A percentile compares a stretch with the other conserved stretches of the same genome.
phyloP scores from a whole-genome alignment of 257 asterid genomes.

The Leonotis leonurus region DNA sequence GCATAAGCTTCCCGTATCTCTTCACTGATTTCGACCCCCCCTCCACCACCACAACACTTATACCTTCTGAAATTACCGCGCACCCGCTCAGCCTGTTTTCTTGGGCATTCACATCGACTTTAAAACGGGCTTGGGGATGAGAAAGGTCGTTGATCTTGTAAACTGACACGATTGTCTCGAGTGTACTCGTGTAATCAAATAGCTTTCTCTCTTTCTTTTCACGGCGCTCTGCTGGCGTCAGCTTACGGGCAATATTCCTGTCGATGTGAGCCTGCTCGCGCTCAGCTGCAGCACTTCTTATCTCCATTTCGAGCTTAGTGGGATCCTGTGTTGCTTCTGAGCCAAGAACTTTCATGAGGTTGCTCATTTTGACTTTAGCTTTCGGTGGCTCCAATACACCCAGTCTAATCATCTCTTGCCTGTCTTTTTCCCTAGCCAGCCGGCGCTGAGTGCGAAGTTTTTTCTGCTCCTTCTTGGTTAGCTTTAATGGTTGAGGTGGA shows the following conservation, averaged over 20 bases:
- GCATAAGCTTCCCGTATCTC: constrained; percentile 92
- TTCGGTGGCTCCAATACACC: constrained; percentile 89
- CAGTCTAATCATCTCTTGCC: constrained; percentile 89
- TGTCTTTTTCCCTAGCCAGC: constrained; percentile 73
- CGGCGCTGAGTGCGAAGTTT: constrained; percentile 88
- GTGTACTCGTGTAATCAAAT: constrained; percentile 47
- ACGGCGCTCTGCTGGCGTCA: constrained; percentile 91
- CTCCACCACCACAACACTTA: constrained; percentile 77
- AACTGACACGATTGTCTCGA: constrained; percentile 66
- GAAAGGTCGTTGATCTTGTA: constrained; percentile 81
- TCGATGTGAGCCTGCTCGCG: constrained; percentile 97
- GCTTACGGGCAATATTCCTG: constrained; percentile 83
- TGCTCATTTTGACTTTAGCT: constrained; percentile 92
- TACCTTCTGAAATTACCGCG: constrained; percentile 69
- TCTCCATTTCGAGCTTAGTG: constrained; percentile 87
- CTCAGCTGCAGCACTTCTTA: constrained; percentile 94
- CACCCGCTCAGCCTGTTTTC: constrained; percentile 82
- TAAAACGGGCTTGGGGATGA: constrained; percentile 83
- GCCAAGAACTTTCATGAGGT: constrained; percentile 93
- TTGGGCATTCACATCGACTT: constrained; percentile 87
- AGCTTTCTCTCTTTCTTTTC: constrained; percentile 88
- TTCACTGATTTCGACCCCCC: constrained; percentile 84
- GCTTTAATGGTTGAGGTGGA: constrained; percentile 91
- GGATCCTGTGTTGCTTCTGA: constrained; percentile 99
- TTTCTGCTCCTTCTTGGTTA: constrained; percentile 91